These are phyloP conservation scores for Hanseniaspora vineae DNA, from an alignment of 805 yeast species.

Conservation along the genomic window DNA sequence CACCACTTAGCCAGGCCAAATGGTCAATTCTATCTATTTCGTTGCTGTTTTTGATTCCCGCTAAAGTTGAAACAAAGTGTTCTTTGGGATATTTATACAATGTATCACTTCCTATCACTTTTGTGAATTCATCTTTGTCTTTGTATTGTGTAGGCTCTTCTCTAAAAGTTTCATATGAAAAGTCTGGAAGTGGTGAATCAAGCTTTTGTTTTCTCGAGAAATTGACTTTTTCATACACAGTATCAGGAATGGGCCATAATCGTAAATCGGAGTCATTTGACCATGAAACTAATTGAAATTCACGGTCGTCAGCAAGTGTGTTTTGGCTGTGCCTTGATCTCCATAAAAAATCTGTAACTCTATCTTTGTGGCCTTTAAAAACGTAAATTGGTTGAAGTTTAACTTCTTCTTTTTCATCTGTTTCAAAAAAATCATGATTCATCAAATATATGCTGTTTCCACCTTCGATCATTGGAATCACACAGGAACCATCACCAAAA, in stretches of 20 bases:
- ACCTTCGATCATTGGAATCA: conserved; percentile 88
- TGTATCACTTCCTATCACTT: conserved; percentile 13
- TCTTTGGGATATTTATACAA: conserved; percentile 25
- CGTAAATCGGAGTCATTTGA: conserved; percentile 76
- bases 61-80: conserved; percentile 25
- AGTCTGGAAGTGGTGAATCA: conserved; percentile 28
- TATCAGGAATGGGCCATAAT: conserved; percentile 58
- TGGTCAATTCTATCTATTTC: conserved; percentile 40
- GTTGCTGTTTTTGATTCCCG: conserved; percentile 4
- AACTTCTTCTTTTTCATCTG: conserved; percentile 18
- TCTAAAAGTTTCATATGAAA: conserved; percentile 36
- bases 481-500: conserved; percentile 75
- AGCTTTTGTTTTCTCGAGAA: conserved; percentile 28
- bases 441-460: conserved; percentile 32
- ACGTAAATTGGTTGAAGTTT: conserved; percentile 39
- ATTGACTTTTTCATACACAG: conserved; percentile 33
- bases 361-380: conserved; percentile 73
- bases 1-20: conserved; percentile 88
- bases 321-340: conserved; percentile 43
- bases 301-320: conserved; percentile 48
- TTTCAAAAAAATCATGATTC: conserved; percentile 11
- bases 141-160: conserved; percentile 31
- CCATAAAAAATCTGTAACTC: conserved; percentile 85
- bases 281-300: conserved; percentile 90
- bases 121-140: conserved; percentile 1